Conservation (phyloP, 192 early-diverging fungal species). For the Neocallimastix lanati region DNA sequence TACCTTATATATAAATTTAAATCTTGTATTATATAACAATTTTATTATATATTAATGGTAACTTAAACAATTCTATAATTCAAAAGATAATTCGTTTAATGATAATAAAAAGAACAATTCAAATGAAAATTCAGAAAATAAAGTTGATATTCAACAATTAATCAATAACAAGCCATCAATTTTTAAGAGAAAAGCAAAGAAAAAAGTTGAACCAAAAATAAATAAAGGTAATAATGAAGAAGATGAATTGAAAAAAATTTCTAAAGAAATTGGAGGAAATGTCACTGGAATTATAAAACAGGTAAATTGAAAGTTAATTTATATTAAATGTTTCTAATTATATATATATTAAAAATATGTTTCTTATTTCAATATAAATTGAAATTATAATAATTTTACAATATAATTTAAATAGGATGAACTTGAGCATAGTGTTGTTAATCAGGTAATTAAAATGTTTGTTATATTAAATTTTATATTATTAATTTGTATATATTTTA, state of each 20-base stretch:
- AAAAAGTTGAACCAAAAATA: not conserved
- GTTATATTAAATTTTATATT: no score
- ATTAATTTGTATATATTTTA: no score
- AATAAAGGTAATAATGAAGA: not conserved
- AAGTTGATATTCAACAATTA: not conserved
- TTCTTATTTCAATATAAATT: no score
- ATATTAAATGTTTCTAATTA: no score
- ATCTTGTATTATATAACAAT: no score
- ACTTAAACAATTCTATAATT: no score
- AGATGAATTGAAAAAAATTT: not conserved
- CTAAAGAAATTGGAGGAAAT: not conserved
- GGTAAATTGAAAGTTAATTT: not conserved
- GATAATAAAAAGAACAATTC: not conserved
- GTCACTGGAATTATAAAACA: not conserved
- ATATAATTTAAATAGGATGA: not conserved
- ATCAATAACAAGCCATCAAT: not conserved
- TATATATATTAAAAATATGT: no score
- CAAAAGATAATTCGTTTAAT: no score
- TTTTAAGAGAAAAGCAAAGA: not conserved
- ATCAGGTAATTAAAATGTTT: not conserved
- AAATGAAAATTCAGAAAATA: not conserved
- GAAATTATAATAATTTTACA: no score
- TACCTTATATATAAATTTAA: no score
- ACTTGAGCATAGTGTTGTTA: not conserved
- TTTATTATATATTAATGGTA: no score